Conservation (phyloP, 371 early-diverging fungal genomes). For the Dinochytrium kinnereticum region DNA sequence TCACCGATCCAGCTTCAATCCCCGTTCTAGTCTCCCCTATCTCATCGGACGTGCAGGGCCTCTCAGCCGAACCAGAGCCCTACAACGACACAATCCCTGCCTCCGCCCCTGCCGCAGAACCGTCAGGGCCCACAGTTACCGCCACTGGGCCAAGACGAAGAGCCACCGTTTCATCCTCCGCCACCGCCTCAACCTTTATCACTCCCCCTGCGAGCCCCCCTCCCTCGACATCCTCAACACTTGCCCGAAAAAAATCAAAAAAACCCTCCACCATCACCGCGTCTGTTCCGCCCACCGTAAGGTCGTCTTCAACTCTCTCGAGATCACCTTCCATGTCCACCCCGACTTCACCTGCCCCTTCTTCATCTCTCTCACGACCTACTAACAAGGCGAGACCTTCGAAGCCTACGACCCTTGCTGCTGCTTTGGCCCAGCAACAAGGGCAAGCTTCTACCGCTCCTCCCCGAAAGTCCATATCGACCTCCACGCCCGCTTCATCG, state of each 20-base stretch:
- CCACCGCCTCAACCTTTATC: background rate
- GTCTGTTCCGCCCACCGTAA: background rate
- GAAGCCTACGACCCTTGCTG: background rate
- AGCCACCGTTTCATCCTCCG: background rate
- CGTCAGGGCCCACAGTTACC: background rate
- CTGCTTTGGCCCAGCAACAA: background rate
- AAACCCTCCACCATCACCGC: background rate
- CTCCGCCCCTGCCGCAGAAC: no score
- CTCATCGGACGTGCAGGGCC: background rate
- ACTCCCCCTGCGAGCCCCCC: background rate
- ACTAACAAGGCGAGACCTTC: background rate
- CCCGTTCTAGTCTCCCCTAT: background rate
- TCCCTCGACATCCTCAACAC: background rate
- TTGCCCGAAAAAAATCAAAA: background rate
- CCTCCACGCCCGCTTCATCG: background rate
- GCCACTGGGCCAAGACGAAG: background rate
- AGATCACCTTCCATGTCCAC: background rate
- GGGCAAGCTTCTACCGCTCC: background rate
- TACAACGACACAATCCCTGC: background rate
- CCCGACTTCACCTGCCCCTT: background rate
- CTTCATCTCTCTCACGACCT: background rate
- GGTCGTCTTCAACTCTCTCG: background rate
- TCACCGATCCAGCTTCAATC: slow-evolving; percentile 1
- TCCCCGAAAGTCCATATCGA: background rate
- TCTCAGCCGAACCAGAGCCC: background rate